Conservation (phyloP, 2,329 filamentous ascomycete genomes). For the Hymenoscyphus linearis region DNA sequence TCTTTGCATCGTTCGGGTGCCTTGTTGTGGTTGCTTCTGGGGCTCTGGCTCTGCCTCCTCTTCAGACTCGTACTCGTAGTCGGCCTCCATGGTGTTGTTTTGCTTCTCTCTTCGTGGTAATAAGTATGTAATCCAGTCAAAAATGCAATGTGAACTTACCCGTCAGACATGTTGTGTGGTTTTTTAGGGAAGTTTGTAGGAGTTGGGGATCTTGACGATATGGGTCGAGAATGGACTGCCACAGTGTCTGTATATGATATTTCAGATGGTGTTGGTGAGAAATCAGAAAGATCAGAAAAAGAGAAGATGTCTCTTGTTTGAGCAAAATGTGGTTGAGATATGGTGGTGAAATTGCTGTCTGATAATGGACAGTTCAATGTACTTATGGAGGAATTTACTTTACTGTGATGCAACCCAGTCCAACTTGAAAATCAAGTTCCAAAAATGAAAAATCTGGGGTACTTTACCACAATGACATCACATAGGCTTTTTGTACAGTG, state of each 20-base stretch:
- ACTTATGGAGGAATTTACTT: conserved; percentile 3
- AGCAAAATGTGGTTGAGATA: conserved; percentile 6
- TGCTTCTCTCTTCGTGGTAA: conserved; percentile 20
- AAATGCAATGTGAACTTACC: conserved; percentile 13
- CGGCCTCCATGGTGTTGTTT: conserved; percentile 23
- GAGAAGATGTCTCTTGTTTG: conserved; percentile 10
- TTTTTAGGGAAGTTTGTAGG: neutral
- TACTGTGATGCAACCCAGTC: neutral
- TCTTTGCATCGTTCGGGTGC: conserved; percentile 33
- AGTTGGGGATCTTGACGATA: conserved; percentile 8
- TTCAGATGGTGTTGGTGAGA: conserved; percentile 1
- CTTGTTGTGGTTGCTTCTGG: conserved; percentile 20
- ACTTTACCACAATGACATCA: conserved; percentile 7
- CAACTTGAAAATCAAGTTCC: conserved; percentile 5
- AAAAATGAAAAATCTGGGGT: conserved; percentile 5
- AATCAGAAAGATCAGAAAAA: no score
- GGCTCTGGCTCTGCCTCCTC: conserved; percentile 17
- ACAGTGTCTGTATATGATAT: conserved; percentile 4
- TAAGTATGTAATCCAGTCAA: conserved; percentile 5
- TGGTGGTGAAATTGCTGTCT: neutral
- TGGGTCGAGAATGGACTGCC: conserved; percentile 5
- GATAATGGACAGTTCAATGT: neutral
- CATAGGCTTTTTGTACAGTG: neutral
- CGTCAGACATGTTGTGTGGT: conserved; percentile 24
- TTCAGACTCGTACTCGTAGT: conserved; percentile 26